These are phyloP conservation scores for Naematelia aurantialba DNA, from an alignment of 768 basidiomycete genomes.

Conservation along the genomic window DNA sequence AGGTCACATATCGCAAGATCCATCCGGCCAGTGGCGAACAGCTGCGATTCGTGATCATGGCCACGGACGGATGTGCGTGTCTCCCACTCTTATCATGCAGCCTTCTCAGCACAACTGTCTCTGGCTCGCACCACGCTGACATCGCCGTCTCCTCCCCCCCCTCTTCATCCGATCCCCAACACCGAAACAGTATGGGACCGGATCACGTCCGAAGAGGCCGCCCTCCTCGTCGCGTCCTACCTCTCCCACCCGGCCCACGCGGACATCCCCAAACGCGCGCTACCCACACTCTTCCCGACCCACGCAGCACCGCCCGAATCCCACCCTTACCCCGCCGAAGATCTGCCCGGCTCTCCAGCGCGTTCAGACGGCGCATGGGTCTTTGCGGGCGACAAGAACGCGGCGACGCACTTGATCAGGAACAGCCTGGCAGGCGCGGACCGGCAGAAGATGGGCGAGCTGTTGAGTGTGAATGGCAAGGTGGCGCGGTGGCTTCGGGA, in stretches of 20 bases:
- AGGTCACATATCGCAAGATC: conserved; percentile 43
- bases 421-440: conserved; percentile 43
- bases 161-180: not conserved
- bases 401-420: conserved; percentile 48
- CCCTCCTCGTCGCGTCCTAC: conserved; percentile 42
- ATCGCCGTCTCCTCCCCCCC: not conserved
- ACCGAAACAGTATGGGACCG: conserved; percentile 46
- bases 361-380: conserved; percentile 33
- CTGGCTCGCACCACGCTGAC: not conserved
- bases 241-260: conserved; percentile 30
- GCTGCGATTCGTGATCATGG: conserved; percentile 46
- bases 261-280: conserved; percentile 35
- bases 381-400: conserved; percentile 44
- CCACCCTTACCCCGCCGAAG: conserved; percentile 33
- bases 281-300: conserved; percentile 29
- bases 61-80: conserved; percentile 49
- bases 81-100: not conserved
- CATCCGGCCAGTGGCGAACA: conserved; percentile 30
- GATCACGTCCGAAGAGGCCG: conserved; percentile 48
- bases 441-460: conserved; percentile 28
- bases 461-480: conserved; percentile 42
- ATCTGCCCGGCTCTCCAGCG: conserved; percentile 24
- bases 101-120: not conserved
- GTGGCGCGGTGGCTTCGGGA: conserved; percentile 44
- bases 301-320: conserved; percentile 4